Evolutionary conservation across 2,329 filamentous ascomycete genomes (phyloP), one percentile per base, ranked within the genome.

Genomic region (Fusarium praegraminearum): DNA sequence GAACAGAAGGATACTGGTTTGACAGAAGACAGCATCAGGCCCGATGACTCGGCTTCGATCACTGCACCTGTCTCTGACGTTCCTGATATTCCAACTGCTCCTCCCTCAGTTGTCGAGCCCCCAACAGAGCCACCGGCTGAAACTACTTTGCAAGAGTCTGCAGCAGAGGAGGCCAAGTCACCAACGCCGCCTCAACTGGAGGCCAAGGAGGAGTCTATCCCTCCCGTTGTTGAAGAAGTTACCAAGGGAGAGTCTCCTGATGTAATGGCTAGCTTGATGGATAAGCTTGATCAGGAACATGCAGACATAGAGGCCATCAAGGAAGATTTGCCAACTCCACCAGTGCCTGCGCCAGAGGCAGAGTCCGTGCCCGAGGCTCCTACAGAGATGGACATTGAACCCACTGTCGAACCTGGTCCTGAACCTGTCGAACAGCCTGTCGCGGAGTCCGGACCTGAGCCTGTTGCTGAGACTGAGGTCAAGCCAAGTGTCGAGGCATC

Each of bases 221-320:
- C 59, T 35, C 77, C 76, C 33, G 74, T 78, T 3, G 79, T 80
- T 16, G 81, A 82, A 36, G 60, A 63, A 20, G 16, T 49, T 22
- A 20, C 33, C 41, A 54, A 41, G 3, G 50, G 32, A 16, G 61
- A 35, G 9, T 64, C 62, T 28, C 78, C 81, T 10, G 82, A 85
- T 70, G 57, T 85, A 36, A 78, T 85, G 24, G 80, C 79, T n/a
- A 81, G 79, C n/a, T 72, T 84, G 2, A 80, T 85, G 69, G 78
- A 81, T 2, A 83, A 82, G 35, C 77, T 85, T 36, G 80, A 84
- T 58, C 78, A 80, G 33, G 81, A 83, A 60, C 75, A 69, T 11
- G 58, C 38, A 35, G 62, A 36, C 52, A 69, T 28, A 26, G 57
- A 57, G 36, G 57, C 46, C 33, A 43, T 22, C 53, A 60, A 51